phyloP scores from a whole-genome alignment of 2,329 filamentous ascomycete species.

The Sporothrix schenckii region DNA sequence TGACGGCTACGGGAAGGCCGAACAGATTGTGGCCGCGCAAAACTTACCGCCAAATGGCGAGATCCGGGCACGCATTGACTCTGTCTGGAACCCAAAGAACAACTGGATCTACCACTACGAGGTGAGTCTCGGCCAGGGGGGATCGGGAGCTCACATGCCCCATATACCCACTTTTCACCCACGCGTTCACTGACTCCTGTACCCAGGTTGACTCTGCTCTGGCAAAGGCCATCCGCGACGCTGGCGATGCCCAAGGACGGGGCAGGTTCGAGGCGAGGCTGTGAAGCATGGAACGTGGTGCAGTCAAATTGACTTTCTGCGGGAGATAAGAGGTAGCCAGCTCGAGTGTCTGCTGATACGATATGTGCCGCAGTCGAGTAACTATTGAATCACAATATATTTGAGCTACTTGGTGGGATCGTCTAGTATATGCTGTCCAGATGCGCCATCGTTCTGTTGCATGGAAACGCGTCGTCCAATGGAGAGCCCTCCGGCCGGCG shows the following conservation, averaged over 20 bases:
- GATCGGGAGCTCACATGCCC: too few relatives aligned
- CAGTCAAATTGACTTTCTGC: too few relatives aligned
- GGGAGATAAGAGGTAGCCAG: too few relatives aligned
- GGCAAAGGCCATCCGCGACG: not conserved
- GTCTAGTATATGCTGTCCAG: not conserved
- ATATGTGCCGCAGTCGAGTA: too few relatives aligned
- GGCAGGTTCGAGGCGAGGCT: not conserved
- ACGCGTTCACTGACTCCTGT: not conserved
- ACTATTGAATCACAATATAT: not conserved
- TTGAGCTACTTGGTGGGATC: not conserved
- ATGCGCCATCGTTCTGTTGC: not conserved
- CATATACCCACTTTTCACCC: too few relatives aligned
- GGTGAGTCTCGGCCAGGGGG: not conserved
- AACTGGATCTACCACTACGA: slow-evolving; percentile 32
- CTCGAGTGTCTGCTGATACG: too few relatives aligned
- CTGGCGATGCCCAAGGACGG: not conserved
- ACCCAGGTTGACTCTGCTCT: not conserved
- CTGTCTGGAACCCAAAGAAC: slow-evolving; percentile 17
- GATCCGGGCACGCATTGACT: slow-evolving; percentile 19
- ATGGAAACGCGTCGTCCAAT: slow-evolving; percentile 10
- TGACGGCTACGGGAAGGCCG: slow-evolving; percentile 19
- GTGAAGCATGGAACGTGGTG: not conserved
- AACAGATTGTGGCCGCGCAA: not conserved
- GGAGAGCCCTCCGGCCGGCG: not conserved
- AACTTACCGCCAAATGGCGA: slow-evolving; percentile 12